Conservation (phyloP, 352 stramenopile genomes). For the Globisporangium paddicum region DNA sequence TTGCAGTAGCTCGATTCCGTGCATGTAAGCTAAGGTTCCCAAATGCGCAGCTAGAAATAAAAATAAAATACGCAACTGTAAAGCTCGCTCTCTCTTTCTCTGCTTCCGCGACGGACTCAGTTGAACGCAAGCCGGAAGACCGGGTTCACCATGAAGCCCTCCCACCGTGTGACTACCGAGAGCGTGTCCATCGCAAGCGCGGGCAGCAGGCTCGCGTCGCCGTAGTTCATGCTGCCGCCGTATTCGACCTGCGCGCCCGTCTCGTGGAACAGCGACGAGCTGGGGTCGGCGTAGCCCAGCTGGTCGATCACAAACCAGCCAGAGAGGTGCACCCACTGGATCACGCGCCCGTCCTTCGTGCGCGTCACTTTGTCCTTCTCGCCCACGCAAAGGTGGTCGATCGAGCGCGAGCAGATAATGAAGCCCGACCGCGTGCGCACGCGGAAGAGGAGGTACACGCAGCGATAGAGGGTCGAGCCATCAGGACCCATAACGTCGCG, state of each 20-base stretch:
- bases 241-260: conserved; percentile 59
- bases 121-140: conserved; percentile 35
- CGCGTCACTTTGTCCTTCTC: conserved; percentile 12
- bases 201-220: conserved; percentile 37
- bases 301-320: conserved; percentile 72
- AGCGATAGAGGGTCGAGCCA: conserved; percentile 45
- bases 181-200: conserved; percentile 62
- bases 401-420: conserved; percentile 55
- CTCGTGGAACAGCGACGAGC: conserved; percentile 24
- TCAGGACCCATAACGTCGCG: conserved; percentile 44
- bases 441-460: conserved; percentile 67
- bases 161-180: conserved; percentile 60
- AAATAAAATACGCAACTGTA: conserved; percentile 3
- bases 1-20: too few relatives aligned
- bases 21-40: too few relatives aligned
- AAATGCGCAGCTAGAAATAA: neutral
- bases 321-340: conserved; percentile 65
- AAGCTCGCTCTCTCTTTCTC: neutral
- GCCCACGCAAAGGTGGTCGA: conserved; percentile 19
- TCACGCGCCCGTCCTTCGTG: conserved; percentile 33
- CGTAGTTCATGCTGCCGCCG: conserved; percentile 58
- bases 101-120: conserved; percentile 6
- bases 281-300: conserved; percentile 23
- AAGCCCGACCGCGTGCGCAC: conserved; percentile 61
- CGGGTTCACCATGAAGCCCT: conserved; percentile 53